Evolutionary conservation across 163 green algal species (phyloP).

Genomic region (Chlorella variabilis): DNA sequence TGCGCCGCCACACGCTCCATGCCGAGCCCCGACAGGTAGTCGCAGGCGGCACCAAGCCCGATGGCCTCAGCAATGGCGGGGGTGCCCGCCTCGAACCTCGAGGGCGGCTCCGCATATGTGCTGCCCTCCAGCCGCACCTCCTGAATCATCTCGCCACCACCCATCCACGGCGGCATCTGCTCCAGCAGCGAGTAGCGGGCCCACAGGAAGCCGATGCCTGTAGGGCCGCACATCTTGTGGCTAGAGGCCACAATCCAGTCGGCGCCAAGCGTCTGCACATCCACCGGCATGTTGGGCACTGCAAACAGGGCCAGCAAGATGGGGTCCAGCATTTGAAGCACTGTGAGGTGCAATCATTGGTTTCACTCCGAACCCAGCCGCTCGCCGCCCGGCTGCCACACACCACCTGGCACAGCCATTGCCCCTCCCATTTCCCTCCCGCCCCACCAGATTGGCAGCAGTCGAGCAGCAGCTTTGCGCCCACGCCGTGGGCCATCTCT

Average conservation of each 20-base stretch:
- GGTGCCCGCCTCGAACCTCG: constrained; percentile 96
- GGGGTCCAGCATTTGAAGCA: too few species aligned
- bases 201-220: constrained; percentile 99
- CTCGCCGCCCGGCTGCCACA: too few species aligned
- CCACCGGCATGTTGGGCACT: constrained; percentile 94
- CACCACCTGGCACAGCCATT: too few species aligned
- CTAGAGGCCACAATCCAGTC: constrained; percentile 95
- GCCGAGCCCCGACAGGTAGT: constrained; percentile 86
- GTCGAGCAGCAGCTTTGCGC: constrained; percentile 93
- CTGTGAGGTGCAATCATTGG: too few species aligned
- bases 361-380: too few species aligned
- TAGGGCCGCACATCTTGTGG: constrained; percentile 99
- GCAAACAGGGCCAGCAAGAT: not conserved
- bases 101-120: constrained; percentile 92
- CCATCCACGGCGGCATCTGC: constrained; percentile 95
- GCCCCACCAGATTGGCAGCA: constrained; percentile 83
- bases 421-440: not conserved
- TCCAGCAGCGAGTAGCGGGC: constrained; percentile 86
- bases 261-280: constrained; percentile 89
- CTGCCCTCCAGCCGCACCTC: constrained; percentile 92
- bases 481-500: constrained; percentile 59
- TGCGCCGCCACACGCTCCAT: constrained; percentile 75
- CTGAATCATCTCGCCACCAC: constrained; percentile 94
- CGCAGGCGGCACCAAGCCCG: constrained; percentile 90
- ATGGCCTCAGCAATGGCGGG: constrained; percentile 97